Percentiles rank a stretch among this genome's conserved stretches.
These are phyloP conservation scores for Daldinia loculata DNA, from an alignment of 495 filamentous ascomycete species.

Conservation along the genomic window DNA sequence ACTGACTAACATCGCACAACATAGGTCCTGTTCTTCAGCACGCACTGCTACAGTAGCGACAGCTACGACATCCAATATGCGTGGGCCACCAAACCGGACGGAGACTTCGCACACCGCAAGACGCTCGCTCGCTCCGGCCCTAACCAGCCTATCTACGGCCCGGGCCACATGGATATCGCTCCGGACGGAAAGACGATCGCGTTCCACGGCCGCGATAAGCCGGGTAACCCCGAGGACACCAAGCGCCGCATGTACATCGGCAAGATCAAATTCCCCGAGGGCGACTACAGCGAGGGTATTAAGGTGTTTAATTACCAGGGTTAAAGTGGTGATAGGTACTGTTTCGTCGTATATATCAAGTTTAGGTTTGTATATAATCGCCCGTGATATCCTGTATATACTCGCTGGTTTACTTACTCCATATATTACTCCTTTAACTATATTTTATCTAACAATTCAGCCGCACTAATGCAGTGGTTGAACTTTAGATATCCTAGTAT, in stretches of 20 bases:
- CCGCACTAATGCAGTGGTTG: too few species aligned
- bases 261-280: background rate
- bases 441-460: too few species aligned
- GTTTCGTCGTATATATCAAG: background rate
- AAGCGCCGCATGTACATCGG: conserved; percentile 9
- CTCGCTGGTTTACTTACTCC: too few species aligned
- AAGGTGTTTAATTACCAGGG: background rate
- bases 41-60: conserved; percentile 55
- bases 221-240: conserved; percentile 10
- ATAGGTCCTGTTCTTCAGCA: conserved; percentile 61
- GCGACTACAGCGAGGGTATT: background rate
- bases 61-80: conserved; percentile 60
- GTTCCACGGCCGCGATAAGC: conserved; percentile 26
- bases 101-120: background rate
- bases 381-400: too few species aligned
- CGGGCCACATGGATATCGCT: conserved; percentile 27
- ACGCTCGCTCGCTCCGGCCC: background rate
- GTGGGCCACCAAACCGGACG: conserved; percentile 42
- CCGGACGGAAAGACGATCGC: conserved; percentile 23
- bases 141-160: conserved; percentile 20
- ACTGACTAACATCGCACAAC: too few species aligned
- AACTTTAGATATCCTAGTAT: too few species aligned
- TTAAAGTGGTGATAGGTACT: background rate
- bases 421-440: too few species aligned
- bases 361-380: background rate